Base-by-base conservation (phyloP, 495 filamentous ascomycete genomes). In the Hypoxylon rickii region DNA sequence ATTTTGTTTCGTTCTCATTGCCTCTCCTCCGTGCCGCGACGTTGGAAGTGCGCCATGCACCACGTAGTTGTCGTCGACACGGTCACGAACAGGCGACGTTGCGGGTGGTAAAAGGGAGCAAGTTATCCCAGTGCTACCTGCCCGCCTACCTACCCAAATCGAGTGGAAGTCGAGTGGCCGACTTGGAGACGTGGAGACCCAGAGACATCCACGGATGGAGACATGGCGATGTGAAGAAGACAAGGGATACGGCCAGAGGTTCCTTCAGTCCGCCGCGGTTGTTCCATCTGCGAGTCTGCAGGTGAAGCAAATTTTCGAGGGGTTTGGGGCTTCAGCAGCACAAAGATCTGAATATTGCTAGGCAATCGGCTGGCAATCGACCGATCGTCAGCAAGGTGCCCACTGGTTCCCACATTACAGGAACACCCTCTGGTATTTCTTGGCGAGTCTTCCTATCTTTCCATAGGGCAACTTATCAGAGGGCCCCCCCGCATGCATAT, bases 321-420 rank as follows among this genome's bases (percentile, higher is more conserved):
- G 57, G 46, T 37, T 45, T 17, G 44, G 47, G 46, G 31, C 48
- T 49, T 54, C 52, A 48, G 48, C 52, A 49, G 49, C 59, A 63
- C 52, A 53, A 53, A 63, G 59, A 63, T 63, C 59, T 44, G 13
- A 47, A 62, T 42, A 48, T 57, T 62, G 47, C 56, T 48, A 37
- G 48, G 47, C 58, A 62, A 62, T 62, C 58, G 58, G 47, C 47
- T 29, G 48, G 47, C 58, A 62, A 62, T 62, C 58, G 58, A 44
- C 47, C 10, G 52, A 57, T 57, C 51, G 42, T 33, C 41, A 39
- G 44, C 46, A 43, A 41, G 24, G 47, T 43, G 29, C 12, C 32
- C 32, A 13, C 7, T n/a, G 32, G 32, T 10, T 36, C 42, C 51
- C 47, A 53, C 52, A 52, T 52, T 44, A 50, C 48, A 48, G 58